Percentiles rank a stretch among this genome's conserved stretches.
Evolutionary conservation across 352 stramenopile genomes (phyloP).

Genomic region (Thalassiosira mediterranea): DNA sequence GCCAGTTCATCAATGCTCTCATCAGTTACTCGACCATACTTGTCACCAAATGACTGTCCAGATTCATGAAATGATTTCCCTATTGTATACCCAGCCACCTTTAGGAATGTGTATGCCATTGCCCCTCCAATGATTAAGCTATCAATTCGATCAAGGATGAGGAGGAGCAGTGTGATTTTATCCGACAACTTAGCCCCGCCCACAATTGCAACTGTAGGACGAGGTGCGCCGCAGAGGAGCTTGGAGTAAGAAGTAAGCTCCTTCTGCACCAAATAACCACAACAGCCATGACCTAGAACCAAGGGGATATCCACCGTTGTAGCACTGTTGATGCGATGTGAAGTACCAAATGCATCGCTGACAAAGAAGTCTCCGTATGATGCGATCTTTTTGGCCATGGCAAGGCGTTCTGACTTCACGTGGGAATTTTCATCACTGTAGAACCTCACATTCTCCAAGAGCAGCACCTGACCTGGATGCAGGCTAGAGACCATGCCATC

Average conservation of each 20-base stretch:
- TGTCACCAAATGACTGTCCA: conserved; percentile 48
- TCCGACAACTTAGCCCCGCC: conserved; percentile 94
- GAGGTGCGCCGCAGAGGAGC: conserved; percentile 84
- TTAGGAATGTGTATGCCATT: conserved; percentile 96
- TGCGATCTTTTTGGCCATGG: conserved; percentile 34
- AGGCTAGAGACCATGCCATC: conserved; percentile 50
- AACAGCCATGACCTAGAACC: conserved; percentile 36
- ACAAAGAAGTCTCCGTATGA: conserved; percentile 54
- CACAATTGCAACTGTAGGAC: conserved; percentile 90
- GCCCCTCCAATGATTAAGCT: conserved; percentile 92
- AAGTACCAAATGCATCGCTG: conserved; percentile 94
- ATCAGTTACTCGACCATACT: too few relatives aligned
- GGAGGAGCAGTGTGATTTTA: conserved; percentile 92
- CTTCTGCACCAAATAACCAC: conserved; percentile 89
- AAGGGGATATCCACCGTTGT: conserved; percentile 25
- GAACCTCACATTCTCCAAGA: conserved; percentile 98
- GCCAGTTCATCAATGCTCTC: conserved; percentile 89
- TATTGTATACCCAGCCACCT: conserved; percentile 89
- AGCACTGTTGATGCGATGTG: conserved; percentile 81
- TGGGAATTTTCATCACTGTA: conserved; percentile 91
- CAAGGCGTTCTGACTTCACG: background rate
- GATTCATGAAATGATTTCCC: conserved; percentile 92
- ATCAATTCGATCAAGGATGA: conserved; percentile 90
- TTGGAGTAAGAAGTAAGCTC: conserved; percentile 91
- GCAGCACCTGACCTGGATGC: conserved; percentile 84